These are phyloP conservation scores for Peniophora sp. DNA, from an alignment of 1,284 basidiomycete genomes.

Conservation along the genomic window DNA sequence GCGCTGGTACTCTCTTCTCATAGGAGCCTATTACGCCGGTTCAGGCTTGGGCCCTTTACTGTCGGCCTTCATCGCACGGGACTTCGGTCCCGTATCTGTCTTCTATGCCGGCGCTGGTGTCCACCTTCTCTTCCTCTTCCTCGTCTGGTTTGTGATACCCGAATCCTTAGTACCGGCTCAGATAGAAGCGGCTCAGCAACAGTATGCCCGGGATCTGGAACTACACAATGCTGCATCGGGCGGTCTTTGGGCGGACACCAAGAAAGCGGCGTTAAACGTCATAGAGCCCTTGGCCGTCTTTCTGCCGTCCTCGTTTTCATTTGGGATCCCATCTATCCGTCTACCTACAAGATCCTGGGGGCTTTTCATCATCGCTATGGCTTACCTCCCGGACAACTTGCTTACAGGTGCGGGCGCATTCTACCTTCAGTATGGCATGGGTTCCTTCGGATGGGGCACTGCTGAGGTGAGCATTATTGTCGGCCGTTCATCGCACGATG, in stretches of 20 bases:
- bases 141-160: neutral
- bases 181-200: neutral
- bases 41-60: neutral
- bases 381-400: neutral
- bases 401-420: neutral
- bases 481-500: neutral
- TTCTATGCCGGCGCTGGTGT: neutral
- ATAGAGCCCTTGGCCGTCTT: neutral
- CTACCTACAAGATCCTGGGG: neutral
- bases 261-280: neutral
- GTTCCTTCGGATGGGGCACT: neutral
- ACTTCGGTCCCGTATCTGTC: neutral
- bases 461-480: neutral
- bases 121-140: neutral
- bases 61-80: neutral
- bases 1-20: neutral
- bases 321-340: too few species aligned
- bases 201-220: neutral
- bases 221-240: too few species aligned
- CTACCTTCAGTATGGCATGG: neutral
- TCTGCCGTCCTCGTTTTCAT: neutral
- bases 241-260: too few species aligned
- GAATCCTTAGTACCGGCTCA: neutral
- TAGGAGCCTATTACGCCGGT: neutral
- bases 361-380: neutral